These are phyloP conservation scores for Xylona heveae DNA, from an alignment of 495 filamentous ascomycete species.

Conservation along the genomic window DNA sequence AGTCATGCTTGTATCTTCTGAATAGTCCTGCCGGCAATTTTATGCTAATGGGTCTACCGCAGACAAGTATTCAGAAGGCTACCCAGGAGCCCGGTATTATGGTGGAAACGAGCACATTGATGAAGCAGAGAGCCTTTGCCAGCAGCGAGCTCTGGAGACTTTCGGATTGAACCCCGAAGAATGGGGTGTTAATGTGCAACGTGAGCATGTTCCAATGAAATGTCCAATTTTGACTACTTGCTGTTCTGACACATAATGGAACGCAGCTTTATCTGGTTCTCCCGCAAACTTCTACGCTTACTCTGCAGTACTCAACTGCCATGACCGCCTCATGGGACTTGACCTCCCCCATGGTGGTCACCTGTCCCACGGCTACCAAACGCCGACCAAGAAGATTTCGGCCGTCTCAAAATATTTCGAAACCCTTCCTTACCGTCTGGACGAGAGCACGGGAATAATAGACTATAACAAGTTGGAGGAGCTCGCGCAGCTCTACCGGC, in stretches of 20 bases:
- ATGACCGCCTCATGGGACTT: conserved; percentile 92
- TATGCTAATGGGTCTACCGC: conserved; percentile 1
- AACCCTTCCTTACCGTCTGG: conserved; percentile 81
- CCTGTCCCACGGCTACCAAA: conserved; percentile 95
- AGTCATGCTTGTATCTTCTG: conserved; percentile 13
- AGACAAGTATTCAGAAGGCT: conserved; percentile 99
- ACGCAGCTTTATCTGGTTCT: conserved; percentile 71
- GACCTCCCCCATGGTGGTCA: conserved; percentile 94
- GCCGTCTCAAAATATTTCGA: conserved; percentile 98
- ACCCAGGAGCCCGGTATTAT: conserved; percentile 92
- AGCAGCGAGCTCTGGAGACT: conserved; percentile 67
- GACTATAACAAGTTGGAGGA: conserved; percentile 84
- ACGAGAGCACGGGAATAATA: conserved; percentile 79
- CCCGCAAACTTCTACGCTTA: conserved; percentile 94
- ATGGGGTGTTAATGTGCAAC: conserved; percentile 97
- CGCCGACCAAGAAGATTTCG: conserved; percentile 94
- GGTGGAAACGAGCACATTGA: conserved; percentile 95
- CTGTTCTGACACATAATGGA: not conserved
- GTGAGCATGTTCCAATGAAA: no score
- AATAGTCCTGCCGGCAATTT: not conserved
- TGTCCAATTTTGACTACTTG: not conserved
- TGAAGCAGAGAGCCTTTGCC: conserved; percentile 70
- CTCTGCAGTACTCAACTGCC: conserved; percentile 73
- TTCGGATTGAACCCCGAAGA: conserved; percentile 66
- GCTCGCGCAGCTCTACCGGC: conserved; percentile 66